Evolutionary conservation across 2,329 filamentous ascomycete genomes (phyloP).

Genomic region (Trichophyton schoenleinii): DNA sequence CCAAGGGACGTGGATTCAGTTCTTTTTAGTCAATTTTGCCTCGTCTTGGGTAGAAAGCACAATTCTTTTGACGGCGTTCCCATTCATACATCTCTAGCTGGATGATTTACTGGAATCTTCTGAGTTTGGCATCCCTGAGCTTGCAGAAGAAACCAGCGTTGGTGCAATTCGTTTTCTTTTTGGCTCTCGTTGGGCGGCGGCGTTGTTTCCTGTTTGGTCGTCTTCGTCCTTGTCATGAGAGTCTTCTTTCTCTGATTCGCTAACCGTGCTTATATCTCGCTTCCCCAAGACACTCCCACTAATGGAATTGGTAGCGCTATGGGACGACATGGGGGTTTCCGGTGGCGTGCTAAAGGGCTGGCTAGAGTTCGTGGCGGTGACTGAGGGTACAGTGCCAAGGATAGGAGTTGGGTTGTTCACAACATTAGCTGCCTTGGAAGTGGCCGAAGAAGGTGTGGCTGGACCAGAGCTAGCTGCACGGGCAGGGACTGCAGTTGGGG

Average conservation of each 20-base stretch:
- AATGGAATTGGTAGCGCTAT: constrained; percentile 44
- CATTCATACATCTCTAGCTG: background rate
- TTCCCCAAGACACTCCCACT: constrained; percentile 44
- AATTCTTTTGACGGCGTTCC: background rate
- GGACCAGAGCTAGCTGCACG: constrained; percentile 22
- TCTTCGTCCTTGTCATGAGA: background rate
- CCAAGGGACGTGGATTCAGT: background rate
- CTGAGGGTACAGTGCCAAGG: constrained; percentile 61
- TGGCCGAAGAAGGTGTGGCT: constrained; percentile 5
- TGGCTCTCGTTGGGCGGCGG: constrained; percentile 2
- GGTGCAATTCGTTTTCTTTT: constrained; percentile 16
- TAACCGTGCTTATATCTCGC: constrained; percentile 31
- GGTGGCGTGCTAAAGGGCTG: constrained; percentile 60
- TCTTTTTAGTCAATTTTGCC: background rate
- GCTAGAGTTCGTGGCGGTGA: constrained; percentile 58
- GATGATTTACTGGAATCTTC: background rate
- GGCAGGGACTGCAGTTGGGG: constrained; percentile 34
- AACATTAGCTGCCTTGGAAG: constrained; percentile 6
- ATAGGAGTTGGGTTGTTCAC: constrained; percentile 69
- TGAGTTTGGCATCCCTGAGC: background rate
- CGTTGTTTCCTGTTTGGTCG: background rate
- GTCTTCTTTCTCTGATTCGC: constrained; percentile 37
- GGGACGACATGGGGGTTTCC: constrained; percentile 57
- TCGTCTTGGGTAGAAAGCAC: background rate
- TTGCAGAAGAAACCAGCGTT: constrained; percentile 11